Base-by-base conservation (phyloP, 1,139 yeast genomes). In the Magnusiomyces suaveolens region DNA sequence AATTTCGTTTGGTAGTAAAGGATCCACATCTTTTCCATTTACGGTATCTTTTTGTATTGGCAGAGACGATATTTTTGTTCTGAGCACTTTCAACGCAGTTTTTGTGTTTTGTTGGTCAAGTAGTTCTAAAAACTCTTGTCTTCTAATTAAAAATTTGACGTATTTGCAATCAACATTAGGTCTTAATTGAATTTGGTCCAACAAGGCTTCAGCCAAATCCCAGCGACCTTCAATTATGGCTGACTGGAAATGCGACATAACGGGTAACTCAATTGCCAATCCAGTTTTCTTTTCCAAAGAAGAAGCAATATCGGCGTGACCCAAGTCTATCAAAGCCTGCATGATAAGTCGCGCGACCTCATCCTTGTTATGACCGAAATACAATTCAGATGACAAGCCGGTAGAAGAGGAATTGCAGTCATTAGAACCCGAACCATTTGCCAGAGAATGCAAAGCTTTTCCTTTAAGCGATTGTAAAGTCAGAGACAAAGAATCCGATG, bases 331-430 rank as follows among this genome's bases (percentile, higher is more conserved):
- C 51, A 80, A 64, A 1, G 80, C 68, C 59, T 79, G 82, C 36
- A 79, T 73, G 41, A 80, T 62, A 26, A 80, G 66, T 51, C 80
- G 71, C 1, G 81, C 73, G 14, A 78, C 69, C 61, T 80, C 82
- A 18, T 63, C 64, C 47, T 66, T 69, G 59, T 71, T 68, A 33
- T 71, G 65, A 18, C 69, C 69, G 44, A 54, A 55, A 48, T 61
- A 64, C 14, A 43, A 41, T 3, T 39, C 18, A 24, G 44, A n/a
- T 1, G 50, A 33, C 20, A 39, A 3, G 20, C 16, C 20, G 20
- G 14, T 20, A 18, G 46, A 18, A 23, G 46, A 14, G 18, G 18
- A 3, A 38, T 38, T 38, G 41, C 18, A n/a, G 18, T 38, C 41
- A 38, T 4, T n/a, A 2, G 36, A 6, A 8, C 36, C 36, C 12